Evolutionary conservation across 2,329 filamentous ascomycete genomes (phyloP).

Genomic region (Capronia americana): DNA sequence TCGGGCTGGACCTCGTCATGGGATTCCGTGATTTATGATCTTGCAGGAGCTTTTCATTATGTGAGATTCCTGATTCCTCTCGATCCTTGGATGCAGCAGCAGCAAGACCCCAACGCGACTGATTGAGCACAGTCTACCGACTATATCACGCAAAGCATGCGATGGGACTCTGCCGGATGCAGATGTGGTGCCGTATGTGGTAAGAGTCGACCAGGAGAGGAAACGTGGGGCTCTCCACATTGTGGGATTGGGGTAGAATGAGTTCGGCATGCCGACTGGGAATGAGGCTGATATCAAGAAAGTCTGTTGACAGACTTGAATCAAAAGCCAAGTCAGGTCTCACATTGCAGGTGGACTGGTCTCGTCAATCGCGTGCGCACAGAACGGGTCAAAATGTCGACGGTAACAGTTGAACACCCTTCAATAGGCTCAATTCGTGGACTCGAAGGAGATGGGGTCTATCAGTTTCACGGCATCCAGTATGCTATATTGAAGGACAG

Average conservation of each 20-base stretch:
- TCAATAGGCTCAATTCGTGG: constrained; percentile 44
- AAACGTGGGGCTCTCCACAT: constrained; percentile 23
- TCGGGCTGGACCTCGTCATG: neutral
- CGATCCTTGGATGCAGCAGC: neutral
- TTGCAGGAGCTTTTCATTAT: neutral
- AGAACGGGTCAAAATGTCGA: constrained; percentile 23
- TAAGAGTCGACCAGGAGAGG: neutral
- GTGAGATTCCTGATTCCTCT: neutral
- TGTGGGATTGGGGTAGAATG: constrained; percentile 20
- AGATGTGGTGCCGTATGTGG: neutral
- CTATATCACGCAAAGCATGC: neutral
- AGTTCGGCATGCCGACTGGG: neutral
- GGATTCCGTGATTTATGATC: neutral
- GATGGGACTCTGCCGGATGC: neutral
- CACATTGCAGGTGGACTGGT: neutral
- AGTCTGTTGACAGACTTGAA: neutral
- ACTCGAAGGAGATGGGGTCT: constrained; percentile 40
- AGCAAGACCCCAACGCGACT: neutral
- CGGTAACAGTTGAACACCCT: constrained; percentile 40
- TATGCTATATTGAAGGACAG: constrained; percentile 47
- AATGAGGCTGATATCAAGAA: constrained; percentile 7
- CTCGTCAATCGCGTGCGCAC: neutral
- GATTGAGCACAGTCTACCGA: neutral
- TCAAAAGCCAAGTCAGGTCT: neutral
- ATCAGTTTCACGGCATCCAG: constrained; percentile 48